phyloP scores from a whole-genome alignment of 2,329 filamentous ascomycete species.

The Colletotrichum salicis region DNA sequence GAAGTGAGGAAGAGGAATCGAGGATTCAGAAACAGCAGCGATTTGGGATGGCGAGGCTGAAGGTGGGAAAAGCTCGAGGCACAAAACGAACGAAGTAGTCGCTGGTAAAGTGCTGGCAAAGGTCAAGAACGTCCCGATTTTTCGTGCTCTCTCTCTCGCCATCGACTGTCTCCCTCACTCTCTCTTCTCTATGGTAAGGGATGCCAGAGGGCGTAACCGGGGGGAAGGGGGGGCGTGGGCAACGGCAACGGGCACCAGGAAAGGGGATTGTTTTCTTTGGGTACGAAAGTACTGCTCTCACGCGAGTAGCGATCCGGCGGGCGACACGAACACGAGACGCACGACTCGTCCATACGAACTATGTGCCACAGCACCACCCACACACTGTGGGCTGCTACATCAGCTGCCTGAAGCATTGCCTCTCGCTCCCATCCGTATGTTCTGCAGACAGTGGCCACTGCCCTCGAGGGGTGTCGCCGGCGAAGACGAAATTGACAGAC shows the following conservation, averaged over 20 bases:
- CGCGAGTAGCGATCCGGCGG: slow-evolving; percentile 16
- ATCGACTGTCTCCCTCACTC: neutral
- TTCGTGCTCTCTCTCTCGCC: neutral
- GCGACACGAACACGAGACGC: slow-evolving; percentile 17
- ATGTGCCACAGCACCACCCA: slow-evolving; percentile 26
- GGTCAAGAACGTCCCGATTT: slow-evolving; percentile 4
- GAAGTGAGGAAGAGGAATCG: slow-evolving; percentile 16
- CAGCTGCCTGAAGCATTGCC: slow-evolving; percentile 8
- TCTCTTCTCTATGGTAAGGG: slow-evolving; percentile 20
- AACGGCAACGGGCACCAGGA: slow-evolving; percentile 20
- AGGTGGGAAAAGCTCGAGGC: slow-evolving; percentile 19
- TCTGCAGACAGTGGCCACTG: neutral
- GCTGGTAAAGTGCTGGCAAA: slow-evolving; percentile 3
- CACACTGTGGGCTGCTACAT: slow-evolving; percentile 4
- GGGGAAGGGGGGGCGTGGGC: slow-evolving; percentile 17
- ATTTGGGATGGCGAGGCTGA: slow-evolving; percentile 11
- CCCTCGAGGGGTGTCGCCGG: slow-evolving; percentile 1
- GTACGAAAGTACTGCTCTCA: neutral
- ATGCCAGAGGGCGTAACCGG: slow-evolving; percentile 1
- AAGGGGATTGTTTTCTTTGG: slow-evolving; percentile 38
- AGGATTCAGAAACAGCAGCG: neutral
- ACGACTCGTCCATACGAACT: slow-evolving; percentile 34
- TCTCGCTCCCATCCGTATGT: neutral
- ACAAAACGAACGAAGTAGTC: slow-evolving; percentile 24
- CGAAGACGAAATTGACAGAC: slow-evolving; percentile 21